These are phyloP conservation scores for Centaurea solstitialis DNA, from an alignment of 129 eudicot genomes.

Conservation along the genomic window DNA sequence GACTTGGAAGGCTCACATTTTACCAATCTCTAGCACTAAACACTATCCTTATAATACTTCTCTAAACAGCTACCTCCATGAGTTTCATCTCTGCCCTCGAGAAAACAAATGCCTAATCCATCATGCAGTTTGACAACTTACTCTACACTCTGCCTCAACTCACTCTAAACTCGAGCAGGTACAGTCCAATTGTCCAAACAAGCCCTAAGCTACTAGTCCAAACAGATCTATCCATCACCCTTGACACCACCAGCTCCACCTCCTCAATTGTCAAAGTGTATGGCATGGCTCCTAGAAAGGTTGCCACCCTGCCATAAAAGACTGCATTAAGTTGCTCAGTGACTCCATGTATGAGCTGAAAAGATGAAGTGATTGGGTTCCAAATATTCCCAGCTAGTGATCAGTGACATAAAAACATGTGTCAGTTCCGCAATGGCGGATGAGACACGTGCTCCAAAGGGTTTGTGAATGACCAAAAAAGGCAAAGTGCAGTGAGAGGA, in stretches of 20 bases:
- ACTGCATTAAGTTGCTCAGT: conserved; percentile 41
- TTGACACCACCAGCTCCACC: conserved; percentile 36
- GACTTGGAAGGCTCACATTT: no score
- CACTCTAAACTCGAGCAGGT: conserved; percentile 21
- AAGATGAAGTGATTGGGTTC: conserved; percentile 28
- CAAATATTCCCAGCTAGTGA: conserved; percentile 13
- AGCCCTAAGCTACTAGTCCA: conserved; percentile 41
- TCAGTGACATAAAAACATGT: conserved; percentile 58
- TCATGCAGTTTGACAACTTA: conserved; percentile 49
- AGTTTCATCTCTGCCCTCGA: no score
- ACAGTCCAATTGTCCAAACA: conserved; percentile 37
- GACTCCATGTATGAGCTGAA: conserved; percentile 39
- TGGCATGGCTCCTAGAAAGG: conserved; percentile 37
- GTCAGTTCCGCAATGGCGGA: conserved; percentile 62
- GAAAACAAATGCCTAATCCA: background rate
- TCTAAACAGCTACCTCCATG: no score
- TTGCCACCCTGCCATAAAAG: conserved; percentile 35
- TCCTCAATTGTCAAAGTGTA: conserved; percentile 29
- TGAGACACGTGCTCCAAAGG: conserved; percentile 63
- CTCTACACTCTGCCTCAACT: no score
- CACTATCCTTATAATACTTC: no score
- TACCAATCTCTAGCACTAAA: no score
- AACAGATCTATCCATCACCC: conserved; percentile 38
- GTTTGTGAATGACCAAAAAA: conserved; percentile 35
- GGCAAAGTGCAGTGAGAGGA: conserved; percentile 46